Evolutionary conservation across 1,139 yeast species (phyloP).

Genomic region (Pichia norvegensis): DNA sequence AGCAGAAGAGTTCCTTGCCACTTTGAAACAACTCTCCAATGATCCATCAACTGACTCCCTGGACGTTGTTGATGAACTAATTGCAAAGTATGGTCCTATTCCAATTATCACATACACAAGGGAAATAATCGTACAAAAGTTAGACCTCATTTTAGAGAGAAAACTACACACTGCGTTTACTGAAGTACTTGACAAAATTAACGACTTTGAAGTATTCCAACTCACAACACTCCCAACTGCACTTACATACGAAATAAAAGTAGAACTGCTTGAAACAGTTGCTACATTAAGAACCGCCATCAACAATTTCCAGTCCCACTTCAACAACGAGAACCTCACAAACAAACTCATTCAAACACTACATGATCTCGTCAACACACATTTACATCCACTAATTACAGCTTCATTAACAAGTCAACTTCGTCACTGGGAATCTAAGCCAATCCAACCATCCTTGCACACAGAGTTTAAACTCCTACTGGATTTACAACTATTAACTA

Average conservation of each 20-base stretch:
- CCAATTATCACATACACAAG: conserved; percentile 13
- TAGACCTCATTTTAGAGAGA: conserved; percentile 4
- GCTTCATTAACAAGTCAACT: background rate
- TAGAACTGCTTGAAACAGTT: background rate
- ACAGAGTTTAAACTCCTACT: conserved; percentile 3
- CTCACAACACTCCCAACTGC: background rate
- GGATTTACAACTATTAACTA: conserved; percentile 7
- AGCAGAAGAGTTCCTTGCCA: conserved; percentile 3
- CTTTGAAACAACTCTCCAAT: background rate
- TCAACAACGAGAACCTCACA: background rate
- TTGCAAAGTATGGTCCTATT: conserved; percentile 6
- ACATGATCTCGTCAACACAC: background rate
- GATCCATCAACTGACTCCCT: conserved; percentile 1
- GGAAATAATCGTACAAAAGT: conserved; percentile 9
- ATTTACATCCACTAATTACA: background rate
- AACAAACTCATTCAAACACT: background rate
- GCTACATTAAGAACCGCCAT: conserved; percentile 2
- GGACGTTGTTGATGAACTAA: conserved; percentile 2
- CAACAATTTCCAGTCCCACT: background rate
- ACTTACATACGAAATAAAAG: background rate
- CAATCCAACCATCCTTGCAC: background rate
- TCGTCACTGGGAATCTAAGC: conserved; percentile 7
- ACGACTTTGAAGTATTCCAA: conserved; percentile 11
- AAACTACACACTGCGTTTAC: background rate
- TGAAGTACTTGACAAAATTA: conserved; percentile 2